Evolutionary conservation across 192 early-diverging fungal species (phyloP).

Genomic region (Coemansia sp.): DNA sequence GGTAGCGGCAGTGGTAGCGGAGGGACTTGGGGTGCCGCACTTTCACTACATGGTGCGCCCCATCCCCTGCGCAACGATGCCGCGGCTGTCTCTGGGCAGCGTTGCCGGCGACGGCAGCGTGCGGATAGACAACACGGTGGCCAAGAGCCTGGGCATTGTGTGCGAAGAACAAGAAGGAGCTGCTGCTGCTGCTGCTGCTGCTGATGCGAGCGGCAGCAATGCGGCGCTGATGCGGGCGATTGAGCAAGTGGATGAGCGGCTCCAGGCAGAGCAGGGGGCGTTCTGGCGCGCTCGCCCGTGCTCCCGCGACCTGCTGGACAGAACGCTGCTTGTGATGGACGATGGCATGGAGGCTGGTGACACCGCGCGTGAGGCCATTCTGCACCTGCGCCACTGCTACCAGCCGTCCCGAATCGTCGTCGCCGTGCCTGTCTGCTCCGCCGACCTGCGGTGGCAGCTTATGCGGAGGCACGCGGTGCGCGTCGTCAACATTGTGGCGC

Average conservation of each 20-base stretch:
- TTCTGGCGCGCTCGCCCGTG: conserved; percentile 16
- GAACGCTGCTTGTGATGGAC: conserved; percentile 50
- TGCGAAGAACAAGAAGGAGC: too few species aligned
- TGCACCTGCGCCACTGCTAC: conserved; percentile 48
- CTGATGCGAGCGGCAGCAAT: background rate
- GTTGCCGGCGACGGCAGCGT: conserved; percentile 53
- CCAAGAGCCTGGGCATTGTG: conserved; percentile 27
- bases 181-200: too few species aligned
- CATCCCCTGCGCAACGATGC: conserved; percentile 36
- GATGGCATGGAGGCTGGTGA: conserved; percentile 55
- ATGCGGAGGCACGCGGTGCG: conserved; percentile 29
- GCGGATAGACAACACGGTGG: conserved; percentile 43
- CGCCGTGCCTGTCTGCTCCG: conserved; percentile 53
- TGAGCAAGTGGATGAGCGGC: conserved; percentile 13
- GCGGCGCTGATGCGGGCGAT: conserved; percentile 12
- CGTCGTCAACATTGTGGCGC: conserved; percentile 50
- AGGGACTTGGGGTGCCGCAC: conserved; percentile 30
- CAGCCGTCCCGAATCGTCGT: conserved; percentile 30
- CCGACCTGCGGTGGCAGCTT: conserved; percentile 48
- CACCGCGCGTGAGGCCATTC: conserved; percentile 52
- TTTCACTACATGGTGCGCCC: conserved; percentile 41
- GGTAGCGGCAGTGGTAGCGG: conserved; percentile 34
- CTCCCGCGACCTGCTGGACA: conserved; percentile 10
- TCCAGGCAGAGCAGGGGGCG: conserved; percentile 27
- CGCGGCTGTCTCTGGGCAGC: conserved; percentile 52